These are phyloP conservation scores for Hygrocybe coccinea DNA, from an alignment of 768 basidiomycete genomes.

Conservation along the genomic window DNA sequence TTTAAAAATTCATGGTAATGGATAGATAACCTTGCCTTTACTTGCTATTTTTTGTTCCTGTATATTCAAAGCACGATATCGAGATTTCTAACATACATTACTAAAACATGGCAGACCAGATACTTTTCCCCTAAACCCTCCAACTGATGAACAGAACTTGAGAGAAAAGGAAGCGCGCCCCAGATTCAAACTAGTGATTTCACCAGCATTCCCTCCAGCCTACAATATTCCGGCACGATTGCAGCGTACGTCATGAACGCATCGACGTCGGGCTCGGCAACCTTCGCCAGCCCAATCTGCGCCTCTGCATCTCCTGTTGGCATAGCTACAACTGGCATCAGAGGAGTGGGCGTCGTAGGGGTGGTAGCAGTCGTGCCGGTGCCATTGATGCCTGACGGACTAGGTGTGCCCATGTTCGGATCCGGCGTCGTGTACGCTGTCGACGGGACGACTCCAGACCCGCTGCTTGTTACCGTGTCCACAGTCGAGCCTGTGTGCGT, in stretches of 20 bases:
- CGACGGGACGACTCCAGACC: conserved; percentile 29
- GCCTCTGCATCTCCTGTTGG: conserved; percentile 68
- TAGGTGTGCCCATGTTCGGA: conserved; percentile 31
- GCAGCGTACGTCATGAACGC: conserved; percentile 83
- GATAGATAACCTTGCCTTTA: too few species aligned
- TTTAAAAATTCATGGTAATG: too few species aligned
- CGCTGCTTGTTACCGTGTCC: conserved; percentile 33
- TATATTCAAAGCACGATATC: neutral
- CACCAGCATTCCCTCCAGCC: conserved; percentile 73
- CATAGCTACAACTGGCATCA: conserved; percentile 68
- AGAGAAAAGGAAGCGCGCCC: neutral
- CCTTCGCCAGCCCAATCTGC: conserved; percentile 73
- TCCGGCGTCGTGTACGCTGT: conserved; percentile 66
- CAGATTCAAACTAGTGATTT: conserved; percentile 52
- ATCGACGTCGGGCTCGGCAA: conserved; percentile 79
- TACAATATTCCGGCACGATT: conserved; percentile 77
- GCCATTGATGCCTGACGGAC: conserved; percentile 12
- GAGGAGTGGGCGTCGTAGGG: conserved; percentile 50
- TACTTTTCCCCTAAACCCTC: neutral
- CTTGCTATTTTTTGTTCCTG: too few species aligned
- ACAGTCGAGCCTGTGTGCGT: conserved; percentile 48
- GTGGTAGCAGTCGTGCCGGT: conserved; percentile 27
- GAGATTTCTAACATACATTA: too few species aligned
- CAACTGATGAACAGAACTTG: neutral
- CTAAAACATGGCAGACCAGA: too few species aligned